Evolutionary conservation across 2,329 filamentous ascomycete species (phyloP).

Genomic region (Ceratocystis destructans): DNA sequence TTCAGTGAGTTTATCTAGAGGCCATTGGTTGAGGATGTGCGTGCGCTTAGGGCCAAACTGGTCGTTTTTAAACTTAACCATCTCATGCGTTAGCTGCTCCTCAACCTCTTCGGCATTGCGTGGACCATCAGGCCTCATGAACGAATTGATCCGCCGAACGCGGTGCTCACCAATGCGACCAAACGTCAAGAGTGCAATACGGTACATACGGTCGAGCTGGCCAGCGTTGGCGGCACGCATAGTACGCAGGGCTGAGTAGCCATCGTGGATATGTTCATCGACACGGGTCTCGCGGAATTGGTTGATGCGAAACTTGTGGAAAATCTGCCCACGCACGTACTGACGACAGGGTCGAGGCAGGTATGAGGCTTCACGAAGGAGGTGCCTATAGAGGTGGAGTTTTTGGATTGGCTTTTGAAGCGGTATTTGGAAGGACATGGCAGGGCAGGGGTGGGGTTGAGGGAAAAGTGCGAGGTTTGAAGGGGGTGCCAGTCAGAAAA

Average conservation of each 20-base stretch:
- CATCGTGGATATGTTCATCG: constrained; percentile 29
- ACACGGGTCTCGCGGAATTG: constrained; percentile 24
- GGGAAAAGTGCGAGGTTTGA: not conserved
- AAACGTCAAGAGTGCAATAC: constrained; percentile 37
- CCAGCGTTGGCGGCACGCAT: constrained; percentile 43
- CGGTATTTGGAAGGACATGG: constrained; percentile 23
- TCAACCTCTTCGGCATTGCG: constrained; percentile 32
- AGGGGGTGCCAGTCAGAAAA: not conserved
- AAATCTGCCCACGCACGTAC: constrained; percentile 33
- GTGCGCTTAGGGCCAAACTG: constrained; percentile 13
- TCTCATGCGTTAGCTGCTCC: constrained; percentile 20
- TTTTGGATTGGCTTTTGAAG: constrained; percentile 24
- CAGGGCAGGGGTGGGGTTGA: not conserved
- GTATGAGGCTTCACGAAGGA: constrained; percentile 48
- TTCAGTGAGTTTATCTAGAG: constrained; percentile 31
- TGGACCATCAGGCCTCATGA: constrained; percentile 29
- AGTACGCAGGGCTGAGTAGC: constrained; percentile 31
- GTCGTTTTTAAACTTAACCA: not conserved
- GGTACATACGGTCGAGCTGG: constrained; percentile 33
- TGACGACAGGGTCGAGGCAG: constrained; percentile 39
- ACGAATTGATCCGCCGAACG: constrained; percentile 32
- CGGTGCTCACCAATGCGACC: constrained; percentile 40
- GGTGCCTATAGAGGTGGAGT: constrained; percentile 41
- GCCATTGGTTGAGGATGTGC: constrained; percentile 37
- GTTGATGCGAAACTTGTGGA: constrained; percentile 34